A percentile compares a stretch with the other conserved stretches of the same genome.
Conservation (phyloP, 1,139 yeast species). For the Sugiyamaella novakii region DNA sequence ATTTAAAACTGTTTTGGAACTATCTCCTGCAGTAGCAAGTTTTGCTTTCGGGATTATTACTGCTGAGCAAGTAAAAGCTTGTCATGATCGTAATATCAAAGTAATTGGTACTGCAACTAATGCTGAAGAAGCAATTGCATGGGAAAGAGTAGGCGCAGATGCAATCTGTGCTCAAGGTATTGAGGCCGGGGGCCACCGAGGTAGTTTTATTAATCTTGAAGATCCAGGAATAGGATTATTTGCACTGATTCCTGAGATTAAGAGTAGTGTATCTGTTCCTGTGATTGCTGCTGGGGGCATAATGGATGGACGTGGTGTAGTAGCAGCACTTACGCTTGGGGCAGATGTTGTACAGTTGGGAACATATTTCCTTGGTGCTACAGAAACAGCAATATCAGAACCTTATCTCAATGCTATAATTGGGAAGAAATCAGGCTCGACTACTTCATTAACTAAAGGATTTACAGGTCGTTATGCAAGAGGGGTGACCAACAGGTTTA, state of each 20-base stretch:
- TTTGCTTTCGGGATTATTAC: conserved; percentile 51
- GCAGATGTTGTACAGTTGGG: conserved; percentile 49
- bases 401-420: conserved; percentile 22
- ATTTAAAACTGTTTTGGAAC: conserved; percentile 27
- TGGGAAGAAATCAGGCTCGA: conserved; percentile 17
- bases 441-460: conserved; percentile 26
- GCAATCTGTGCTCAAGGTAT: conserved; percentile 52
- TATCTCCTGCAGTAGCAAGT: conserved; percentile 44
- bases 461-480: conserved; percentile 29
- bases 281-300: conserved; percentile 55
- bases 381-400: conserved; percentile 25
- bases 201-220: conserved; percentile 38
- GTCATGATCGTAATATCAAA: conserved; percentile 40
- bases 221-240: conserved; percentile 31
- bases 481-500: conserved; percentile 24
- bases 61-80: conserved; percentile 36
- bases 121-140: conserved; percentile 44
- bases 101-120: conserved; percentile 51
- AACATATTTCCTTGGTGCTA: conserved; percentile 30
- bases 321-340: conserved; percentile 43
- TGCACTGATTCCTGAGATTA: conserved; percentile 41
- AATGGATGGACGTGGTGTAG: conserved; percentile 40
- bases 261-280: conserved; percentile 33
- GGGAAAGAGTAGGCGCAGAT: conserved; percentile 43
- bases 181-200: conserved; percentile 60